Conservation (phyloP, 164 flowering plant genomes). For the Tinospora cordifolia region DNA sequence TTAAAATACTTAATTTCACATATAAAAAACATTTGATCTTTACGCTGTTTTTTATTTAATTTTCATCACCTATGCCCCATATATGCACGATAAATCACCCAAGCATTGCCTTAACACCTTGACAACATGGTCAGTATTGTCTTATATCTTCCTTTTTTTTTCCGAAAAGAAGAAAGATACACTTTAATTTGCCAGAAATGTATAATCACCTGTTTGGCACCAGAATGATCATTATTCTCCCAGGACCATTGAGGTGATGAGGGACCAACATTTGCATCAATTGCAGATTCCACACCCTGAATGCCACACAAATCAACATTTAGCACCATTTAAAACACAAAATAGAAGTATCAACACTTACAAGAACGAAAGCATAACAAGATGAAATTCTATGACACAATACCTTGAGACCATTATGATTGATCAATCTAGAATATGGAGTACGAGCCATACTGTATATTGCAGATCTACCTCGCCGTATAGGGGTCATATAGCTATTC, state of each 20-base stretch:
- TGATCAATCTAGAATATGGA: slow-evolving; percentile 57
- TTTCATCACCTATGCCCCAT: no score
- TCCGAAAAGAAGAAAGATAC: not conserved
- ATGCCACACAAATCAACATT: slow-evolving; percentile 2
- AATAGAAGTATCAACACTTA: not conserved
- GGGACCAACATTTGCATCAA: slow-evolving; percentile 30
- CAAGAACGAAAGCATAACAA: not conserved
- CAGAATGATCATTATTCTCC: slow-evolving; percentile 30
- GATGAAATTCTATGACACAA: not conserved
- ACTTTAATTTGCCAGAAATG: not conserved
- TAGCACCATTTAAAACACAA: not conserved
- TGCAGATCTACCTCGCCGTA: slow-evolving; percentile 78
- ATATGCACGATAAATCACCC: no score
- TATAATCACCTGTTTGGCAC: slow-evolving; percentile 36
- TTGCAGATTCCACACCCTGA: slow-evolving; percentile 29
- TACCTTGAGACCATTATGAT: slow-evolving; percentile 40
- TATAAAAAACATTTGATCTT: no score
- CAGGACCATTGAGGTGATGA: slow-evolving; percentile 31
- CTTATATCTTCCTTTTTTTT: no score
- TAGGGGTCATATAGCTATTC: slow-evolving; percentile 52
- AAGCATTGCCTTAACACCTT: no score
- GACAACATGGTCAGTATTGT: no score
- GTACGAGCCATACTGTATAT: slow-evolving; percentile 78
- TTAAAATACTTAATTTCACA: no score
- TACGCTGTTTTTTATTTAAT: no score